Percentiles rank a stretch among this genome's conserved stretches.
Evolutionary conservation across 2,329 filamentous ascomycete genomes (phyloP).

Genomic region (Rhexocercosporidium sp.): DNA sequence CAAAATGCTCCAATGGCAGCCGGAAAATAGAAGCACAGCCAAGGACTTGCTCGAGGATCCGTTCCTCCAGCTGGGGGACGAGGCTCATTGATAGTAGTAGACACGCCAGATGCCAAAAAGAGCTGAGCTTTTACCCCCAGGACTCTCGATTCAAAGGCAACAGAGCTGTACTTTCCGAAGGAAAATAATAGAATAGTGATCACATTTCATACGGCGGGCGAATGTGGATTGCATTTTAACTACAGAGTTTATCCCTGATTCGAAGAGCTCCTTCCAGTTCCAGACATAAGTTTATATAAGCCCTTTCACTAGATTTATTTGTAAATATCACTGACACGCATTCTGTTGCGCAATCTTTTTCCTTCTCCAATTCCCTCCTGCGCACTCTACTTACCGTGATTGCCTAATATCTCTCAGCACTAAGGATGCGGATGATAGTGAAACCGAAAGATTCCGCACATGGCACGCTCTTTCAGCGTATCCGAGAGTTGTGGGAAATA

Average conservation of each 20-base stretch:
- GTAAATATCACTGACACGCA: not conserved
- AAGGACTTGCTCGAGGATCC: constrained; percentile 39
- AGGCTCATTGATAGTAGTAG: not conserved
- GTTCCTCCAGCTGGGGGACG: constrained; percentile 12
- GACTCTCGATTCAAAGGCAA: not conserved
- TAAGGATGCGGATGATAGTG: not conserved
- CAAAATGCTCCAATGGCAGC: constrained; percentile 42
- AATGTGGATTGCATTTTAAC: not conserved
- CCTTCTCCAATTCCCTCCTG: not conserved
- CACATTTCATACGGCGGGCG: not conserved
- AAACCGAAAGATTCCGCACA: no score
- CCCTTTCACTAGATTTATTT: not conserved
- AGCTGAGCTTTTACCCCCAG: not conserved
- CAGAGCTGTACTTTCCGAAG: not conserved
- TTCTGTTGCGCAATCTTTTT: not conserved
- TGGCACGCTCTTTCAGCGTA: no score
- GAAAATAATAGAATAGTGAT: not conserved
- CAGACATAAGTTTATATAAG: not conserved
- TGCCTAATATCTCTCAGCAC: not conserved
- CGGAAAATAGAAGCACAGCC: constrained; percentile 40
- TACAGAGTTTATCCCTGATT: not conserved
- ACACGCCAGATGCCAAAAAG: not conserved
- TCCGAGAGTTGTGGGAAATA: no score
- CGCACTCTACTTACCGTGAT: not conserved
- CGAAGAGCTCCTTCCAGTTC: not conserved